phyloP scores from a whole-genome alignment of 306 rosid species.

The Vigna nakashimae region DNA sequence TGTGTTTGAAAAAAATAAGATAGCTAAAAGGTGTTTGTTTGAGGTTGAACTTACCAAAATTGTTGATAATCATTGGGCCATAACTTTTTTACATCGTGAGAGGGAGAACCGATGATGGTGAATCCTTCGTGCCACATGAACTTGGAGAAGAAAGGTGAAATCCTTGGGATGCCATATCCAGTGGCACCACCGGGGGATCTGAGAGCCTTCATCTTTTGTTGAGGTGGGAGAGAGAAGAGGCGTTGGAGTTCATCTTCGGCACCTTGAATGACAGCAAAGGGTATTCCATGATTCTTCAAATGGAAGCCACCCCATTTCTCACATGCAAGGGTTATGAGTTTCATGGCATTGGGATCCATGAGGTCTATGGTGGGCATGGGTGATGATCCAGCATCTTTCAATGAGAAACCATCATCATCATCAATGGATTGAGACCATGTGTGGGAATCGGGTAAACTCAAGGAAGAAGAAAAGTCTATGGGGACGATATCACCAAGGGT shows the following conservation, averaged over 20 bases:
- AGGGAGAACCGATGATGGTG: conserved; percentile 68
- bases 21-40: too few relatives aligned
- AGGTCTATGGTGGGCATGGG: conserved; percentile 62
- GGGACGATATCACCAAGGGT: conserved; percentile 59
- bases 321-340: conserved; percentile 56
- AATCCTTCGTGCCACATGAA: conserved; percentile 87
- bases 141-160: conserved; percentile 64
- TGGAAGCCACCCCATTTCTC: conserved; percentile 73
- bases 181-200: conserved; percentile 57
- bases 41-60: conserved; percentile 59
- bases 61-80: conserved; percentile 62
- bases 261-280: conserved; percentile 35
- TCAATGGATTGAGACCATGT: conserved; percentile 48
- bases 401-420: neutral
- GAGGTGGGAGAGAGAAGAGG: conserved; percentile 56
- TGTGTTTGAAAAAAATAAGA: too few relatives aligned
- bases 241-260: conserved; percentile 48
- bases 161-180: conserved; percentile 68
- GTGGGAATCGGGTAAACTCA: conserved; percentile 64
- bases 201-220: conserved; percentile 59
- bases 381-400: neutral
- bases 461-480: conserved; percentile 57
- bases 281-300: conserved; percentile 61
- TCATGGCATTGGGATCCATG: conserved; percentile 52
- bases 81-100: conserved; percentile 55